phyloP scores from a whole-genome alignment of 306 rosid species.

The Vigna radiata region DNA sequence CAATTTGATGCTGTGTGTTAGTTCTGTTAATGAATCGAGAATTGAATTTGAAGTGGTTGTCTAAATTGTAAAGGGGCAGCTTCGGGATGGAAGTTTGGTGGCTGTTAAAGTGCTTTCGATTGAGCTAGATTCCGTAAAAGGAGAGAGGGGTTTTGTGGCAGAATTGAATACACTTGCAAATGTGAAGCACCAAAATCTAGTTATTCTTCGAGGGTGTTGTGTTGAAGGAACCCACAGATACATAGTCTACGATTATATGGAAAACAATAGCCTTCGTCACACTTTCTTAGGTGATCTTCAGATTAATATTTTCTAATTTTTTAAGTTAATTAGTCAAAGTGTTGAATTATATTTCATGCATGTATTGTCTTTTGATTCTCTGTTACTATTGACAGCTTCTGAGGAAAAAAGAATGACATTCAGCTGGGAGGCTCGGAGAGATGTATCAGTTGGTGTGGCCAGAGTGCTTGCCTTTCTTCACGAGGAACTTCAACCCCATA shows the following conservation, averaged over 20 bases:
- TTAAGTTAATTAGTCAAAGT: neutral
- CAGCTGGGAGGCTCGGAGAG: constrained; percentile 67
- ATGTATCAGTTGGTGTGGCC: constrained; percentile 72
- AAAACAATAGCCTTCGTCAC: constrained; percentile 70
- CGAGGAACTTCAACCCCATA: constrained; percentile 66
- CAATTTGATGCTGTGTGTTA: neutral
- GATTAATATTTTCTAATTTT: neutral
- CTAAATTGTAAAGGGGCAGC: constrained; percentile 63
- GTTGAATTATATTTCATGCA: neutral
- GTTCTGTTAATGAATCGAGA: neutral
- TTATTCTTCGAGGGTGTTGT: constrained; percentile 70
- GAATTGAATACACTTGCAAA: constrained; percentile 73
- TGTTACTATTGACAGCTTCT: constrained; percentile 48
- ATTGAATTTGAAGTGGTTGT: constrained; percentile 32
- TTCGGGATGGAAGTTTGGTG: constrained; percentile 62
- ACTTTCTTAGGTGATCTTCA: constrained; percentile 58
- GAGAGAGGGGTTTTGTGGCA: constrained; percentile 77
- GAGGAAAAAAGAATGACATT: constrained; percentile 61
- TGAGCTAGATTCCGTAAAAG: constrained; percentile 76
- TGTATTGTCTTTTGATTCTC: neutral
- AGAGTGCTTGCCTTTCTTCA: constrained; percentile 76
- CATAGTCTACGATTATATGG: constrained; percentile 81
- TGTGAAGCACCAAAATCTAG: constrained; percentile 73
- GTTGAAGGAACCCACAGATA: constrained; percentile 72
- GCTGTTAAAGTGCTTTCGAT: constrained; percentile 77